Evolutionary conservation across 2,329 filamentous ascomycete species (phyloP).

Genomic region (Scedosporium apiospermum): DNA sequence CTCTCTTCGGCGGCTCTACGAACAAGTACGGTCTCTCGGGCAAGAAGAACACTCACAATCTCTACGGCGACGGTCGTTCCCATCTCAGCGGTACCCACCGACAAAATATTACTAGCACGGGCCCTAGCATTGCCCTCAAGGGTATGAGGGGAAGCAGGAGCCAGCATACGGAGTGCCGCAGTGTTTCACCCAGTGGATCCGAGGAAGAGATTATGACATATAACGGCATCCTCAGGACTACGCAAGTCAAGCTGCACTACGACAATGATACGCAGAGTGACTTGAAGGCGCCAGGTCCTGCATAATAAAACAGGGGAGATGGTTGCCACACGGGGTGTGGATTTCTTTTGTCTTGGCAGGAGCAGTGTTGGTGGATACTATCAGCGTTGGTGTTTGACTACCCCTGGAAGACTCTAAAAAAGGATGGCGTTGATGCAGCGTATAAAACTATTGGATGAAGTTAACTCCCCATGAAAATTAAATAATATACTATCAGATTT

Average conservation of each 20-base stretch:
- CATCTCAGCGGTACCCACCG: background rate
- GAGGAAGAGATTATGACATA: conserved; percentile 31
- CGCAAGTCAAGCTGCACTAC: conserved; percentile 17
- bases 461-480: too few species aligned
- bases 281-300: background rate
- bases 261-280: conserved; percentile 9
- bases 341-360: too few species aligned
- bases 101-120: background rate
- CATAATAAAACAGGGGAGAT: background rate
- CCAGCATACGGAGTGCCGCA: conserved; percentile 22
- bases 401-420: too few species aligned
- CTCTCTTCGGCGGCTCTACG: conserved; percentile 16
- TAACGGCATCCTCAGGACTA: conserved; percentile 28
- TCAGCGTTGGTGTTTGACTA: too few species aligned
- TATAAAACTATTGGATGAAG: too few species aligned
- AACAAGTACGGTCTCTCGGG: conserved; percentile 10
- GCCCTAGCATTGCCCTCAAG: conserved; percentile 10
- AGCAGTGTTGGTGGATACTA: too few species aligned
- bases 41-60: conserved; percentile 12
- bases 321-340: background rate
- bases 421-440: too few species aligned
- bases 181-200: conserved; percentile 21
- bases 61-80: conserved; percentile 2
- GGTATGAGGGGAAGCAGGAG: conserved; percentile 15
- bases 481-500: too few species aligned